Evolutionary conservation across 176 grass and related monocot genomes (phyloP).

Genomic region (Puccinellia tenuiflora): DNA sequence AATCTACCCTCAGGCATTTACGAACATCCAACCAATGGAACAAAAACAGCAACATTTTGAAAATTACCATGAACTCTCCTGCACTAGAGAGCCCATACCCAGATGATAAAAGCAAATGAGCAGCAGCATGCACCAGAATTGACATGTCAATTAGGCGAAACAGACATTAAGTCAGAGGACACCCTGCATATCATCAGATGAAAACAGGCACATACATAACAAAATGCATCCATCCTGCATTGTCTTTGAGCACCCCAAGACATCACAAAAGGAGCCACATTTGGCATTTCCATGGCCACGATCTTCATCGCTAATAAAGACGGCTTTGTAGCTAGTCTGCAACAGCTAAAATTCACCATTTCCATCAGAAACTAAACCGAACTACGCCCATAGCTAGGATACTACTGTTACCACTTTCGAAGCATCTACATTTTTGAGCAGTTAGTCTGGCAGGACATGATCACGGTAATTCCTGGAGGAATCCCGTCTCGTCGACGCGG

Average conservation of each 20-base stretch:
- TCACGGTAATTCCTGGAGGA: conserved; percentile 25
- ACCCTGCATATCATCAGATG: not conserved
- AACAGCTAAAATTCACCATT: conserved; percentile 3
- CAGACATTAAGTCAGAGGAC: not conserved
- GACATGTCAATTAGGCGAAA: not conserved
- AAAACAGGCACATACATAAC: not conserved
- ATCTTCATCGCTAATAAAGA: not conserved
- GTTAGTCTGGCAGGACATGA: conserved; percentile 1
- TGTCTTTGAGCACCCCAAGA: conserved; percentile 6
- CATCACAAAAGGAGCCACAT: conserved; percentile 26
- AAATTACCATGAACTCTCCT: not conserved
- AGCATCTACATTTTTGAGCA: conserved; percentile 11
- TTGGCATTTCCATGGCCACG: not conserved
- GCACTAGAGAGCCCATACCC: not conserved
- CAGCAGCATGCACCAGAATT: not conserved
- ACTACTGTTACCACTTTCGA: not conserved
- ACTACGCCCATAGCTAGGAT: not conserved
- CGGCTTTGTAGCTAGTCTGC: not conserved
- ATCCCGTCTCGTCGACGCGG: conserved; percentile 32
- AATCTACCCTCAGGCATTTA: not conserved
- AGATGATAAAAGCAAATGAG: not conserved
- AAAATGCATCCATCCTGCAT: not conserved
- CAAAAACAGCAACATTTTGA: not conserved
- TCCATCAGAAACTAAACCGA: conserved; percentile 6
- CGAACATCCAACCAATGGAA: not conserved